Percentiles rank a stretch among this genome's conserved stretches.
Conservation (phyloP, 176 grass and related monocot genomes). For the Puccinellia tenuiflora region DNA sequence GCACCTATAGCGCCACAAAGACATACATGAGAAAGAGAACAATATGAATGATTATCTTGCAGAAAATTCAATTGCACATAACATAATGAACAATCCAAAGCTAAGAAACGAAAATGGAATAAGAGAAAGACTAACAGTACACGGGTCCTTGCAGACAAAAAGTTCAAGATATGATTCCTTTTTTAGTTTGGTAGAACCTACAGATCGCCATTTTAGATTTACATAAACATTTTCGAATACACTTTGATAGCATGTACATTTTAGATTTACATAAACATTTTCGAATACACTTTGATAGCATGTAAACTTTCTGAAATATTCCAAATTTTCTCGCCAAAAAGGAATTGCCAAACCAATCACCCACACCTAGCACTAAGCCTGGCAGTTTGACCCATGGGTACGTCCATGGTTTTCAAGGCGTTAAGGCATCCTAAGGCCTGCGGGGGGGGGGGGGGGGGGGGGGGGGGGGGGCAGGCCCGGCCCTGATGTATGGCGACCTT, state of each 20-base stretch:
- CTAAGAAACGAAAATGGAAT: not conserved
- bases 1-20: constrained; percentile 39
- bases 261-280: not conserved
- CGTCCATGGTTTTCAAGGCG: too few relatives aligned
- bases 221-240: not conserved
- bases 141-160: not conserved
- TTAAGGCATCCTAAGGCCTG: too few relatives aligned
- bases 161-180: not conserved
- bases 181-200: not conserved
- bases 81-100: constrained; percentile 8
- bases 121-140: not conserved
- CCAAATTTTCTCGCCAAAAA: not conserved
- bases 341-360: not conserved
- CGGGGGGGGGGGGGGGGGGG: too few relatives aligned
- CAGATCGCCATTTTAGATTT: not conserved
- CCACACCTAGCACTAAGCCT: too few relatives aligned
- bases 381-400: too few relatives aligned
- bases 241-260: not conserved
- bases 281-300: not conserved
- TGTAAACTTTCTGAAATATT: not conserved
- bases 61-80: not conserved
- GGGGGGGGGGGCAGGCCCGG: too few relatives aligned
- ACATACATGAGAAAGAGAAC: not conserved
- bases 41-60: not conserved
- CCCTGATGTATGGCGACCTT: too few relatives aligned